Evolutionary conservation across 805 yeast species (phyloP), one percentile per base, ranked within the genome.

Genomic region (Wickerhamiella sergipiensis): DNA sequence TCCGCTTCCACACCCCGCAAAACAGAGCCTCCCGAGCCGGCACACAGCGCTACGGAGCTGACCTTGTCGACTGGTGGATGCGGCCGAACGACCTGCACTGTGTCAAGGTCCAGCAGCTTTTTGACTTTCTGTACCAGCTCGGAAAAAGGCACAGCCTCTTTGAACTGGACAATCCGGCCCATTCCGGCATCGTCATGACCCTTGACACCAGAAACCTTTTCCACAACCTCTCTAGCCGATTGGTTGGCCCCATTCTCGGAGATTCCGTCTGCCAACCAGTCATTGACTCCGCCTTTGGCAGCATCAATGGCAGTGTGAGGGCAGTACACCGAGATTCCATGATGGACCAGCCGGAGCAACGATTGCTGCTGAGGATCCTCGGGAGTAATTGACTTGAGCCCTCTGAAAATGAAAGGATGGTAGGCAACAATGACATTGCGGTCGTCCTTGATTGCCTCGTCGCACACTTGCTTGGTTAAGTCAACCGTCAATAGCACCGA

Each of bases 271-370:
- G 78, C 83, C 43, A 92, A 71, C 83, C 95, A 92, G 64, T 88
- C 97, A 58, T 92, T 92, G 55, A 92, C 96, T 21, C 98, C 98
- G n/a, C 83, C 84, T 12, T 67, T 66, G 9, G 92, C 92, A 22
- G 97, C 90, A 67, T 92, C 98, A 3, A 92, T 84, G 0, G 97
- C 88, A 0, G 98, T 90, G 63, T 92, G 99, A 23, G 99, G 98
- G 50, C 83, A 83, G 64, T 92, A 92, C 1, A 92, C 98, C 47
- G 88, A 78, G 51, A 92, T 77, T n/a, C 85, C 84, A 53, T 80
- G 74, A 56, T 80, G 81, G 49, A 87, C 81, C 59, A 92, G 72
- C 50, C 76, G 75, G 40, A 90, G 64, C 50, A 90, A 70, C 6
- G 95, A 84, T 21, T 67, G 67, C 61, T 92, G 97, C 64, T 92